These are phyloP conservation scores for Rhododendron mucronatum DNA, from an alignment of 148 eudicot genomes.

Conservation along the genomic window DNA sequence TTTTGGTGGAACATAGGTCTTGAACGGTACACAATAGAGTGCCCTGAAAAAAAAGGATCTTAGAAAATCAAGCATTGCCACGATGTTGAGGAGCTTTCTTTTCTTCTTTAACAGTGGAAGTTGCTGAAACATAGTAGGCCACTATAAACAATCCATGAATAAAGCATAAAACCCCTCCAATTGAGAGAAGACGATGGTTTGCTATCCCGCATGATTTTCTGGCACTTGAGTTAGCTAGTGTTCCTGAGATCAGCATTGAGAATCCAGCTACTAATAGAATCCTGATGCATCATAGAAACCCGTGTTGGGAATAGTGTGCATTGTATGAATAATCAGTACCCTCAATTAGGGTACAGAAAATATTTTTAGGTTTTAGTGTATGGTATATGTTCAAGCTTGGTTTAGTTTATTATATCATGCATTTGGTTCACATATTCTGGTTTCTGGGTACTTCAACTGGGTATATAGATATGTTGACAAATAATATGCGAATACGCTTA, in stretches of 20 bases:
- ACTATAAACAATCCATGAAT: constrained; percentile 51
- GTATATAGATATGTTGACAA: background rate
- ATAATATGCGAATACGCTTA: constrained; percentile 10
- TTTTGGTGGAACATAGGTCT: background rate
- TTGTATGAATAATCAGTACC: background rate
- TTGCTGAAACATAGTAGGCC: constrained; percentile 45
- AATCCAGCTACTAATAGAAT: constrained; percentile 57
- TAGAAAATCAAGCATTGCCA: background rate
- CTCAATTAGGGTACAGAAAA: background rate
- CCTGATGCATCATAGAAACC: constrained; percentile 28
- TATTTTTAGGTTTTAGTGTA: too few species aligned
- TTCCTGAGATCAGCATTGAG: constrained; percentile 43
- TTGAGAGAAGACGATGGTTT: constrained; percentile 36
- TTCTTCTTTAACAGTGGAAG: constrained; percentile 26
- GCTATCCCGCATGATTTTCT: constrained; percentile 46
- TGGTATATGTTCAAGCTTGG: background rate
- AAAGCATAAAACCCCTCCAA: constrained; percentile 60
- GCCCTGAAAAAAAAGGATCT: background rate
- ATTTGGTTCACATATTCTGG: background rate
- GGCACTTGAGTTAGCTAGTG: constrained; percentile 40
- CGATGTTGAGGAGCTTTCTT: constrained; percentile 17
- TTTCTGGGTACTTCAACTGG: background rate
- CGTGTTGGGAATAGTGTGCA: background rate
- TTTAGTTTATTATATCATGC: background rate
- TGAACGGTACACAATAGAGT: background rate